Evolutionary conservation across 2,329 filamentous ascomycete species (phyloP), one percentile per base, ranked within the genome.

Genomic region (Sodiomyces alkalinus): DNA sequence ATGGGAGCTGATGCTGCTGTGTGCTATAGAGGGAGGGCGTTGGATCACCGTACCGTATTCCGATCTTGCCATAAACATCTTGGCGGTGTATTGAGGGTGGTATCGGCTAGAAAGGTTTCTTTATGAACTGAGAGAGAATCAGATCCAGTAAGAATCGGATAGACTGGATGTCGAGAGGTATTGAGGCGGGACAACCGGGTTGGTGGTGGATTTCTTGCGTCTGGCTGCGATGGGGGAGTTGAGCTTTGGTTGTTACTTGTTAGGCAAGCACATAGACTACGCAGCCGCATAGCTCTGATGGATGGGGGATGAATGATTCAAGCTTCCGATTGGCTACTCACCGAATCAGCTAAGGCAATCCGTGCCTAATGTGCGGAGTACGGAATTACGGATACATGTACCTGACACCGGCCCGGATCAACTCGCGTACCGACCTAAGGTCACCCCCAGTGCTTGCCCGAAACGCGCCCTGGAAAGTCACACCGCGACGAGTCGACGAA

Each of bases 61-160:
- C 55, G 87, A 96, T 65, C 90, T 82, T 71, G 90, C 86, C 73
- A 98, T 96, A 74, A 98, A 98, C 90, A 93, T 93, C 48, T 64
- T 83, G 70, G 52, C 62, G 58, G 56, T 51, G 41, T 57, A 56
- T 43, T 45, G 30, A 30, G 33, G 22, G 34, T 29, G n/a, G 33
- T 23, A 18, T 28, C 16, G 25, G 25, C 15, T 29, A 19, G 12
- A 31, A 17, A 33, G 20, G 15, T 17, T 13, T 24, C 14, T 22
- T 22, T 16, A 14, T 11, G 19, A 20, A 19, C 25, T 17, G 28
- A 9, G 17, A 19, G 19, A n/a, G n/a, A n/a, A n/a, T n/a, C n/a
- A n/a, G n/a, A n/a, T n/a, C n/a, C n/a, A n/a, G n/a, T n/a, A n/a
- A 17, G 19, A 12, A 14, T 22, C 14, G 19, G 22, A 22, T 29